These are phyloP conservation scores for Neoboletus subvelutipes DNA, from an alignment of 768 basidiomycete genomes.

Conservation along the genomic window DNA sequence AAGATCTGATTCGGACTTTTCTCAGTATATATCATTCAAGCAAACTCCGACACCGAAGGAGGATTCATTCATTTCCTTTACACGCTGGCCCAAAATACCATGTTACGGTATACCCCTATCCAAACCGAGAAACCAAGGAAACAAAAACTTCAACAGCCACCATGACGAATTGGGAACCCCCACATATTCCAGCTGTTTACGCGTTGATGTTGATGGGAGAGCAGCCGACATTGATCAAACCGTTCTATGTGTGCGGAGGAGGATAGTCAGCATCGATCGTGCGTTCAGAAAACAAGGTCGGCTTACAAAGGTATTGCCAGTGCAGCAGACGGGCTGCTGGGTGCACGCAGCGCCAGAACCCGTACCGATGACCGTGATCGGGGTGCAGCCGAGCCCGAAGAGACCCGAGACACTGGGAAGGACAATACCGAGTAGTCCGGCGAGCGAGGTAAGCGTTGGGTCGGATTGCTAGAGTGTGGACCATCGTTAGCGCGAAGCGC, in stretches of 20 bases:
- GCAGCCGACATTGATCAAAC: slow-evolving; percentile 8
- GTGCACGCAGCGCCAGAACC: slow-evolving; percentile 7
- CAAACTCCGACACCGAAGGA: background rate
- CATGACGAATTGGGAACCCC: background rate
- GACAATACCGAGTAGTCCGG: background rate
- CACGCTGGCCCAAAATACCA: no score
- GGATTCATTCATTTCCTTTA: no score
- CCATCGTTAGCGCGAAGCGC: no score
- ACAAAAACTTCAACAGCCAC: background rate
- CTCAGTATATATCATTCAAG: background rate
- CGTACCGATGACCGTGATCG: slow-evolving; percentile 1
- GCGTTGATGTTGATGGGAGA: background rate
- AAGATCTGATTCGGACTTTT: no score
- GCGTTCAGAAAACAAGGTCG: fast-evolving
- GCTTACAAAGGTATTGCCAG: slow-evolving; percentile 12
- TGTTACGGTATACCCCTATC: no score
- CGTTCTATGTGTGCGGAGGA: background rate
- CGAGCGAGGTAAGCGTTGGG: background rate
- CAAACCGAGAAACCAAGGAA: background rate
- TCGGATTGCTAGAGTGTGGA: background rate
- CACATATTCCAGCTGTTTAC: background rate
- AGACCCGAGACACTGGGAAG: background rate
- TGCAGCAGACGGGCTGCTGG: slow-evolving; percentile 19
- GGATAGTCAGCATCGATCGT: background rate
- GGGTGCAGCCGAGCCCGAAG: slow-evolving; percentile 8